Evolutionary conservation across 805 yeast genomes (phyloP), one percentile per base, ranked within the genome.

Genomic region (Saturnispora silvae): DNA sequence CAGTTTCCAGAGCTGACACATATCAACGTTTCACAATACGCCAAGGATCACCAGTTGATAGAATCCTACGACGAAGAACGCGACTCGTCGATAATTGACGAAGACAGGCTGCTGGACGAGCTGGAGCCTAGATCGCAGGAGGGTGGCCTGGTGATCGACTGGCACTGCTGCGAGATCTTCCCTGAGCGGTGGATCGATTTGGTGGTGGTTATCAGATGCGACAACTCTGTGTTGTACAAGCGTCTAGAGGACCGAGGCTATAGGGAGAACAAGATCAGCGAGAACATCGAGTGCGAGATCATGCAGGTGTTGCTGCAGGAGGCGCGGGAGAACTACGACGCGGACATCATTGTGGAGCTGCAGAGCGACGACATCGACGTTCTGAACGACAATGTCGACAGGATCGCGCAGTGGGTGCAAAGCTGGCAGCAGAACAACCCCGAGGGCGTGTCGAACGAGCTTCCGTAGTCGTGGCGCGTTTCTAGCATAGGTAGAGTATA

Each of bases 101-200:
- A 89, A 51, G 97, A 92, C 52, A 78, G 75, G 53, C 64, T 89
- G 11, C 59, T 86, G 40, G 97, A 92, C 55, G 72, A 73, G 18
- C 59, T 92, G 34, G 96, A 87, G 56, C 77, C 79, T 5, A 70
- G 79, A 28, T 64, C 87, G 34, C 80, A 79, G 37, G 64, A 74
- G 45, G 99, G 99, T n/a, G 95, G 94, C 1, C 67, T 70, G n/a
- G 64, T 92, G 7, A 68, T 92, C 10, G 99, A 92, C 58, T 92
- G 98, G 98, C 99, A 92, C 56, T 92, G 89, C 31, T 85, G 95
- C 60, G 98, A 92, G 52, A 73, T 84, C 16, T 89, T 92, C 53
- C 97, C 97, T 1, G 97, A 86, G 54, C 65, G 94, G 47, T 70
- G 85, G 55, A 82, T 92, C 35, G 99, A 92, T 57, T 66, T 92